Conservation (phyloP, 73 alveolate species). For the Paramecium sexaurelia region DNA sequence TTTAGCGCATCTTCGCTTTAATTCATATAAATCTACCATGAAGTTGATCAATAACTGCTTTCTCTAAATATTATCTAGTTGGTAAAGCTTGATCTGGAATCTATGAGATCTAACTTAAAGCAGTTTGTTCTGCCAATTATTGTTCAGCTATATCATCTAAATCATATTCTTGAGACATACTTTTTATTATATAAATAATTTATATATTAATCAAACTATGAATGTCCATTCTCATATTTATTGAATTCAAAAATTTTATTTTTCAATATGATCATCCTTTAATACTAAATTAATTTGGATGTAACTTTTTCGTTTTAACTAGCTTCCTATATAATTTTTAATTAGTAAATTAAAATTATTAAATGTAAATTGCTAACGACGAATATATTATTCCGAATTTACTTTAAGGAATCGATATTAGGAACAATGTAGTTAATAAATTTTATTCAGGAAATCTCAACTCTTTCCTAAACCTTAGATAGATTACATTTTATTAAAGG, state of each 20-base stretch:
- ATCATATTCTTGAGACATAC: constrained; percentile 27
- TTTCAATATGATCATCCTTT: not conserved
- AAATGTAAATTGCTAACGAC: constrained; percentile 26
- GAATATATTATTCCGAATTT: not conserved
- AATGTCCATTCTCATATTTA: too few species aligned
- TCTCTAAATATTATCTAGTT: constrained; percentile 63
- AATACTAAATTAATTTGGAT: not conserved
- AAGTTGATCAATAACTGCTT: constrained; percentile 58
- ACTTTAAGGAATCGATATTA: not conserved
- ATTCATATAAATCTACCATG: constrained; percentile 8
- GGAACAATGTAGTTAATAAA: not conserved
- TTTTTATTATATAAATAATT: too few species aligned
- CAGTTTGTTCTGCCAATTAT: constrained; percentile 16
- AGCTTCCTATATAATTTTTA: not conserved
- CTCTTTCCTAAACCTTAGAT: not conserved
- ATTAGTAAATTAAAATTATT: not conserved
- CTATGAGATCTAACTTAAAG: not conserved
- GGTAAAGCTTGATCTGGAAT: constrained; percentile 57
- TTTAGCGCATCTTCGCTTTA: constrained; percentile 44
- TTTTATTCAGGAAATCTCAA: not conserved
- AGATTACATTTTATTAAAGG: constrained; percentile 26
- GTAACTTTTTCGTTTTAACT: not conserved
- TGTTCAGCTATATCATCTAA: constrained; percentile 10
- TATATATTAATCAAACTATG: too few species aligned
- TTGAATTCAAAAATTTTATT: too few species aligned